Base-by-base conservation (phyloP, 176 grass and related monocot genomes). In the Eragrostis nindensis region DNA sequence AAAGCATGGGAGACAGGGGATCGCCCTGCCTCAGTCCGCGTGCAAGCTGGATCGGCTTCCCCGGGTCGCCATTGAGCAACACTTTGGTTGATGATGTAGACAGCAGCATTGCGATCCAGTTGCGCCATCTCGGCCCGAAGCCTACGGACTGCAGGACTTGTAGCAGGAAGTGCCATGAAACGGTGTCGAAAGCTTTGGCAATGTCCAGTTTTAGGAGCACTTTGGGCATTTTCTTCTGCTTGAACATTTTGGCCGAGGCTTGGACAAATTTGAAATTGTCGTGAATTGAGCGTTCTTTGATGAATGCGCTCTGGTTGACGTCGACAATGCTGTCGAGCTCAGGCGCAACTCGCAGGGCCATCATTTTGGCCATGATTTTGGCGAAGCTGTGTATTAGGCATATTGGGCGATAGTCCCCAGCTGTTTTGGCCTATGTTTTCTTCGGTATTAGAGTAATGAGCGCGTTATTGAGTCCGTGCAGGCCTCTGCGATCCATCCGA, bases 401-500 rank as follows among this genome's bases (percentile, higher is more conserved):
- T n/a, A 3, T 66, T 1, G 63, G 63, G 1, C 63, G 0, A 2
- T 66, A 40, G 18, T 66, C 17, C 0, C 2, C 0, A 0, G 16
- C 30, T 3, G 4, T 0, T 3, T 19, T 3, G 0, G 62, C 7
- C 0, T 66, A 30, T 0, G 1, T 0, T 1, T 7, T 8, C 12
- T 66, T 66, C 0, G 36, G 36, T 0, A 66, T 2, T 1, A 66
- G 17, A 0, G 32, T 66, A n/a, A n/a, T n/a, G n/a, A 66, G 17
- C 0, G 63, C 63, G 1, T 7, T 18, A 7, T 66, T 66, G 0
- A 66, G 2, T 0, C 1, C 0, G 5, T 66, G 32, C 0, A 66
- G 15, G 1, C 18, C 14, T 2, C 7, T 0, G 0, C 32, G 5
- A 2, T 11, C 3, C 0, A 32, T 0, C 0, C 0, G 1, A 7